Base-by-base conservation (phyloP, 1,139 yeast genomes). In the Scheffersomyces stambukii region DNA sequence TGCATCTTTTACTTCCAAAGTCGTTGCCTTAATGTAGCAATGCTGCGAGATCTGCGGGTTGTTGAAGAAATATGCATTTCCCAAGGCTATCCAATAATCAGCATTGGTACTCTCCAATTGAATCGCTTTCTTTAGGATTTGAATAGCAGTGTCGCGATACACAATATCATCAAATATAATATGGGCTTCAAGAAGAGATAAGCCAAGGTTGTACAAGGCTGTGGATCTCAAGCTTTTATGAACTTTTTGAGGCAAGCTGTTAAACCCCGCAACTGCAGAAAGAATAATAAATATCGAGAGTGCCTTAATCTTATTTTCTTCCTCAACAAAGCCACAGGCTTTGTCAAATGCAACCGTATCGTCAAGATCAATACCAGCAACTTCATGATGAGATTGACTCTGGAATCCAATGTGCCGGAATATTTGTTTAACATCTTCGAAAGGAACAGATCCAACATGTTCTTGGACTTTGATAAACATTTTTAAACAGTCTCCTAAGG, bases 1-100 rank as follows among this genome's bases (percentile, higher is more conserved):
- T 2, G 81, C 74, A 39, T 84, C 85, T 33, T 77, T 73, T 4
- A 83, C 73, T 30, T 83, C 81, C 24, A 86, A 56, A 0, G 85
- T 68, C 3, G 79, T 60, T 0, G 96, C 91, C 39, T 85, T 81
- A 42, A 93, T 83, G 45, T 83, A 85, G 51, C 96, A 86, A 55
- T 91, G 98, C 52, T 91, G 99, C 0, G 96, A 68, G 6, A 86
- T 82, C 30, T 72, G 71, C 0, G 91, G 80, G 42, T 77, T 81
- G 4, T 63, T 52, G 2, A 75, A 59, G 27, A 79, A 67, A 29
- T 65, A 66, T 0, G 85, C 79, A 39, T 81, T 71, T 8, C 97
- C 98, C 22, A 89, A 65, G 0, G 84, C 81, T 28, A 77, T 67
- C 99, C 99, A 91, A 35, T 77, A 78, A 18, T 72, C 77, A 2